Conservation (phyloP, 768 basidiomycete species). For the Crassisporium funariophilum region DNA sequence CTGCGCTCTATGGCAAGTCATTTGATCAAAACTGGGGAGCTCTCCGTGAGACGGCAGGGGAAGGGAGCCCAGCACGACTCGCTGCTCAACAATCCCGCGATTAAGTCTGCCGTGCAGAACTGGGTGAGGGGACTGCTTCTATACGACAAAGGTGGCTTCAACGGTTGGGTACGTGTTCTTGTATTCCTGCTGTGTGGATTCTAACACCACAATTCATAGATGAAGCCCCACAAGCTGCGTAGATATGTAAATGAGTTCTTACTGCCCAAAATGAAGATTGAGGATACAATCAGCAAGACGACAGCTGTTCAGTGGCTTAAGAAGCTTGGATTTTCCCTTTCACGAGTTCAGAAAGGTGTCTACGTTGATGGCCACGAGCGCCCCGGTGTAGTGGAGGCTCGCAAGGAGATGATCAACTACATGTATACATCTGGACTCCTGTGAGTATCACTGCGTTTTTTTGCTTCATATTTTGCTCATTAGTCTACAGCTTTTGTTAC, state of each 20-base stretch:
- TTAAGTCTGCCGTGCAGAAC: neutral
- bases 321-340: constrained; percentile 28
- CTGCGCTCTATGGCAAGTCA: neutral
- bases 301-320: constrained; percentile 40
- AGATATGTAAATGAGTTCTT: constrained; percentile 25
- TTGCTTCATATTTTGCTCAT: neutral
- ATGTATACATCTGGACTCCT: constrained; percentile 20
- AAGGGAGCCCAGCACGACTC: neutral
- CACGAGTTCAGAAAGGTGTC: constrained; percentile 27
- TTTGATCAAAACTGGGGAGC: neutral
- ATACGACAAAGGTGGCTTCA: neutral
- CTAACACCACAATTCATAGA: constrained; percentile 1
- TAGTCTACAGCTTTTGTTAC: neutral
- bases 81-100: neutral
- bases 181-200: neutral
- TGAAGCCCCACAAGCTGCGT: constrained; percentile 23
- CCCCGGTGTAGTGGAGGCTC: constrained; percentile 37
- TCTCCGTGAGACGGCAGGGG: neutral
- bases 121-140: neutral
- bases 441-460: constrained; percentile 4
- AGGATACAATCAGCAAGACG: constrained; percentile 17
- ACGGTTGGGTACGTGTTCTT: neutral
- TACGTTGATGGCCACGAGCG: constrained; percentile 29
- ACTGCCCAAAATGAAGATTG: constrained; percentile 28
- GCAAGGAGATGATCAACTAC: constrained; percentile 23